Conservation (phyloP, 805 yeast genomes). For the Saturnispora hagleri region DNA sequence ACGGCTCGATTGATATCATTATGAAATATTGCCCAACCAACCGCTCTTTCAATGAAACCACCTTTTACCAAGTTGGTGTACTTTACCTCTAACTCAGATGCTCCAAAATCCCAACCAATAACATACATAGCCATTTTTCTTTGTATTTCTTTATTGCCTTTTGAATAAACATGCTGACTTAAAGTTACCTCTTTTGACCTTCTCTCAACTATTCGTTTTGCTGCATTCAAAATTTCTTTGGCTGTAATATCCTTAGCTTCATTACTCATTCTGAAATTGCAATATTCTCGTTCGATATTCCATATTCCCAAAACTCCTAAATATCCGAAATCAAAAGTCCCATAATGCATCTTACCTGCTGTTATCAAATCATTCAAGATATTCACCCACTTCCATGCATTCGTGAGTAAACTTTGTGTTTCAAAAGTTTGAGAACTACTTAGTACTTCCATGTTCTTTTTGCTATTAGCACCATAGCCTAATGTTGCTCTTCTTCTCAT, state of each 20-base stretch:
- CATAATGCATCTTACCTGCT: conserved; percentile 58
- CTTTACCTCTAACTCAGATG: conserved; percentile 64
- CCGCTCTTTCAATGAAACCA: conserved; percentile 79
- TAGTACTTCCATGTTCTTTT: conserved; percentile 49
- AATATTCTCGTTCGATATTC: conserved; percentile 56
- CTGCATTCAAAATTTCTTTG: conserved; percentile 39
- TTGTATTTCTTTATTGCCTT: conserved; percentile 46
- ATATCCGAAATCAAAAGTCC: conserved; percentile 70
- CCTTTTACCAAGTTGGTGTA: conserved; percentile 43
- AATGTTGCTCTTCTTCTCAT: conserved; percentile 62
- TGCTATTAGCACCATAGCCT: conserved; percentile 68
- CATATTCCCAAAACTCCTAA: conserved; percentile 87
- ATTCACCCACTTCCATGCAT: conserved; percentile 89
- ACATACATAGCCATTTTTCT: conserved; percentile 73
- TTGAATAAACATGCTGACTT: conserved; percentile 32
- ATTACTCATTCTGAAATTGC: conserved; percentile 33
- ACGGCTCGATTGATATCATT: conserved; percentile 81
- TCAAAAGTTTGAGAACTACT: conserved; percentile 43
- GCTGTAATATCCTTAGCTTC: conserved; percentile 28
- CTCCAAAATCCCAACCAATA: conserved; percentile 84
- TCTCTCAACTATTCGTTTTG: conserved; percentile 39
- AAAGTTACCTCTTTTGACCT: conserved; percentile 37
- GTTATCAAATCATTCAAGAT: conserved; percentile 58
- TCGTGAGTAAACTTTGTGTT: conserved; percentile 49
- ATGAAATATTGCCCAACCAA: conserved; percentile 95